Percentiles rank a stretch among this genome's conserved stretches.
Evolutionary conservation across 1,284 basidiomycete genomes (phyloP).

Genomic region (Puccinia polysora): DNA sequence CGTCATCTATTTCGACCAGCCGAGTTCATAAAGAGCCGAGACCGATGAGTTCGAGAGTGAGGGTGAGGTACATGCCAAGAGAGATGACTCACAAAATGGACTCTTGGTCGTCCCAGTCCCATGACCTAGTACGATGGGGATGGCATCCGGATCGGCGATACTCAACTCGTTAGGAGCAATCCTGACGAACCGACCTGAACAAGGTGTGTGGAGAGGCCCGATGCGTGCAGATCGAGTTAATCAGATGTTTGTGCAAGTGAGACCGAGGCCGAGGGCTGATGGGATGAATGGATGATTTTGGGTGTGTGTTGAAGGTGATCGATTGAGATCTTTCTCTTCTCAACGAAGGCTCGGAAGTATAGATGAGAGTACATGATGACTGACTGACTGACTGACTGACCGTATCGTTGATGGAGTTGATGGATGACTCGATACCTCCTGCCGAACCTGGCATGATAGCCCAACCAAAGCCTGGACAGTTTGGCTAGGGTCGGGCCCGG

Average conservation of each 20-base stretch:
- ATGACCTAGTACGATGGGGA: slow-evolving; percentile 54
- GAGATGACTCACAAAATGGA: slow-evolving; percentile 57
- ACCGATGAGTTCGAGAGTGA: slow-evolving; percentile 65
- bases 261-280: too few relatives aligned
- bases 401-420: slow-evolving; percentile 68
- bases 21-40: slow-evolving; percentile 10
- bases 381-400: too few relatives aligned
- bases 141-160: slow-evolving; percentile 70
- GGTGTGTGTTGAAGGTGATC: too few relatives aligned
- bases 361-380: too few relatives aligned
- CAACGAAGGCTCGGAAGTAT: too few relatives aligned
- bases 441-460: slow-evolving; percentile 63
- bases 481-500: slow-evolving; percentile 72
- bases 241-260: too few relatives aligned
- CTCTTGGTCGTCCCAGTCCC: slow-evolving; percentile 51
- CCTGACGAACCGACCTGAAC: slow-evolving; percentile 69
- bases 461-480: slow-evolving; percentile 74
- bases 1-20: slow-evolving; percentile 59
- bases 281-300: too few relatives aligned
- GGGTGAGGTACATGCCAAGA: slow-evolving; percentile 64
- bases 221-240: not conserved
- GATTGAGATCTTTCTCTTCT: too few relatives aligned
- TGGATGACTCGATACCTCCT: slow-evolving; percentile 74
- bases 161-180: slow-evolving; percentile 81
- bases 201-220: slow-evolving; percentile 31